These are phyloP conservation scores for Aspergillus sergii DNA, from an alignment of 2,329 filamentous ascomycete species.

Conservation along the genomic window DNA sequence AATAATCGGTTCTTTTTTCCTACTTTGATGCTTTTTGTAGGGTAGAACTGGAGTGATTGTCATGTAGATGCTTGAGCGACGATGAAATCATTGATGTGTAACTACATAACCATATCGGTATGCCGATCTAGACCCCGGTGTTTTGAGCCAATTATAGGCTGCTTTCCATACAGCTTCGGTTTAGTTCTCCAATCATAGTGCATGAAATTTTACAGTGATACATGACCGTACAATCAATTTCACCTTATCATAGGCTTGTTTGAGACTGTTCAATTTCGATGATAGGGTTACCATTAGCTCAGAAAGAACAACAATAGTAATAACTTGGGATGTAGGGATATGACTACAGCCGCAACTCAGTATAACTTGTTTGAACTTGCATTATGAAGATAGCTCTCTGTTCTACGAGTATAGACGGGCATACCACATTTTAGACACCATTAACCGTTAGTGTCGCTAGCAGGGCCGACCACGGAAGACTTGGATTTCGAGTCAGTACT, in stretches of 20 bases:
- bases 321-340: background rate
- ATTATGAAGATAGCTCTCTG: background rate
- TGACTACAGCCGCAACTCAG: background rate
- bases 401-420: background rate
- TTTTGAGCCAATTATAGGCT: slow-evolving; percentile 1
- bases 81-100: slow-evolving; percentile 3
- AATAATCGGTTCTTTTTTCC: background rate
- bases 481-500: slow-evolving; percentile 4
- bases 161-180: background rate
- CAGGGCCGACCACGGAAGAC: background rate
- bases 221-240: background rate
- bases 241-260: background rate
- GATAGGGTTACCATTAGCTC: too few species aligned
- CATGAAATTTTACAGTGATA: background rate
- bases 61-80: background rate
- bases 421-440: background rate
- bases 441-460: background rate
- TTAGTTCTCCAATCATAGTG: background rate
- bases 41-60: background rate
- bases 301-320: background rate
- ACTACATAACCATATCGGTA: slow-evolving; percentile 8
- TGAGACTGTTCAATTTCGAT: background rate
- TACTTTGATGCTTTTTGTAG: background rate
- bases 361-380: background rate
- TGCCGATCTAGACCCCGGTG: slow-evolving; percentile 4